Base-by-base conservation (phyloP, 176 grass and related monocot species). In the Miscanthus lutarioriparius region DNA sequence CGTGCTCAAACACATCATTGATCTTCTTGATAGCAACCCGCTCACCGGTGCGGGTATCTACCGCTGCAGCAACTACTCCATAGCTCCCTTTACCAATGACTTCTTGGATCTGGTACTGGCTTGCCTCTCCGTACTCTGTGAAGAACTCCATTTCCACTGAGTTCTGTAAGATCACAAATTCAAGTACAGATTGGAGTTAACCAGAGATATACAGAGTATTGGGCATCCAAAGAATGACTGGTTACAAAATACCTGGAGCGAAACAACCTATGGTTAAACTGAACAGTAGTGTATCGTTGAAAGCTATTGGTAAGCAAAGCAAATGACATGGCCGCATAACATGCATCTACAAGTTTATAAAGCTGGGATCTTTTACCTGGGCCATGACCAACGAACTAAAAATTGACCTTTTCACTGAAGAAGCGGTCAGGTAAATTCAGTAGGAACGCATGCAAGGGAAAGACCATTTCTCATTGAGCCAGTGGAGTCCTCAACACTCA, bases 11-110 rank as follows among this genome's bases (percentile, higher is more conserved):
- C 43, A 97, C 95, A 27, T 97, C 90, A n/a, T 97, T 97, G 38
- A 97, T 97, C 84, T 97, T 97, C 90, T 97, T 97, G 64, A 97
- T 97, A 7, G 95, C 95, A 67, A 94, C 95, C 58, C 76, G 86
- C 82, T 97, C 90, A 32, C 95, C 90, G 1, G 90, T 95, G 76
- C 70, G 92, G 70, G 90, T 92, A 82, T 97, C 95, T 22, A 92
- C 78, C 40, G 92, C 95, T 26, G 95, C 92, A 35, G 90, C 95
- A 65, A 97, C 95, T 49, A 97, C 95, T 16, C 95, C 95, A 5
- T 97, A 97, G 38, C 95, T 97, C 33, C 95, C 95, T 37, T 97
- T 97, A 51, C 95, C 95, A 64, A 97, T 86, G 41, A 97, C 84
- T 84, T 97, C 95, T 81, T 94, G 95, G 70, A 97, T 92, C 49